Evolutionary conservation across 2,329 filamentous ascomycete genomes (phyloP), one percentile per base, ranked within the genome.

Genomic region (Beauveria sp.): DNA sequence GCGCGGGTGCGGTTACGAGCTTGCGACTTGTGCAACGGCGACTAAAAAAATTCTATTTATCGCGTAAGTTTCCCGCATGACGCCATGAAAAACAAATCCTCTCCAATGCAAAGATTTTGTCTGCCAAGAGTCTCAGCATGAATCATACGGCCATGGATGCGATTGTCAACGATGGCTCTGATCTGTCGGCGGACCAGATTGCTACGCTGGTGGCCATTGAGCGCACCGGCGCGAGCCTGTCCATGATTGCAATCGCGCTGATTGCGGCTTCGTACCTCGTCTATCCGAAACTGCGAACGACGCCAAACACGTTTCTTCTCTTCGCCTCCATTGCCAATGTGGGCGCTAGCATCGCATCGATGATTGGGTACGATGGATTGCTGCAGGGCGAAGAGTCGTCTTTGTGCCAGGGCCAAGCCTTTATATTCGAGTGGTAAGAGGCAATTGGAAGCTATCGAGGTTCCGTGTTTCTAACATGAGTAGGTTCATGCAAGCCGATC

Each of bases 401-500:
- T 6, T 73, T 93, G 16, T 93, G 84, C 68, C 83, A 84, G 67
- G 76, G 78, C 0, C 83, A 86, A 67, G 81, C 81, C 0, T 85
- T 86, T 66, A 74, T 85, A 63, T 79, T 90, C 64, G 84, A 89
- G 71, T 86, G 89, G 75, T 90, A 82, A 69, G 86, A 42, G 24
- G 34, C 34, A 42, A 22, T 3, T 14, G 24, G 5, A 31, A 57
- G 40, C 2, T 14, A n/a, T 3, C 5, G 12, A 31, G 10, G n/a
- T 61, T 65, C 12, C 4, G 6, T 5, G 16, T 3, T 65, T 14
- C 57, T 60, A 16, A 52, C 5, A 20, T 49, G 8, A 3, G 16
- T 49, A 90, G 87, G 84, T 91, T 90, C 72, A 88, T 89, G 83
- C 87, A 88, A 66, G 87, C 87, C 3, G 88, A 90, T 72, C 85